These are phyloP conservation scores for Penicillium freii DNA, from an alignment of 2,329 filamentous ascomycete genomes.

Conservation along the genomic window DNA sequence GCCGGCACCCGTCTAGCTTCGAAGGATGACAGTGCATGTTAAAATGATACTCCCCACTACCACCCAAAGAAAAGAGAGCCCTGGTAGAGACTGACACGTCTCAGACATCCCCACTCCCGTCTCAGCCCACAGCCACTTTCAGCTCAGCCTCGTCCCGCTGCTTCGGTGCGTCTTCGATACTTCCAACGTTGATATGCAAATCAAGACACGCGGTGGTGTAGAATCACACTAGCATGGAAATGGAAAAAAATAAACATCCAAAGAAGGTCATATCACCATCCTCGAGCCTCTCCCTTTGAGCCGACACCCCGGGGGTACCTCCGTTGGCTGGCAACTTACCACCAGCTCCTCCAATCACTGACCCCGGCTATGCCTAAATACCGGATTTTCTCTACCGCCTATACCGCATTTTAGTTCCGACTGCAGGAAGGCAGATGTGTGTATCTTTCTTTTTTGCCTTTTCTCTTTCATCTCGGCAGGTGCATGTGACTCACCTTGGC, in stretches of 20 bases:
- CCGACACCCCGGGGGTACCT: conserved; percentile 12
- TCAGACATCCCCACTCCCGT: conserved; percentile 6
- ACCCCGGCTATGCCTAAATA: not conserved
- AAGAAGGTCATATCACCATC: conserved; percentile 18
- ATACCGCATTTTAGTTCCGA: conserved; percentile 1
- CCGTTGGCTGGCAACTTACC: not conserved
- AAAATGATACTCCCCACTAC: not conserved
- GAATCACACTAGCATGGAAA: not conserved
- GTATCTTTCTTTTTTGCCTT: not conserved
- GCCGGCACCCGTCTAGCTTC: not conserved
- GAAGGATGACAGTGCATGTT: not conserved
- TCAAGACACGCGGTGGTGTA: not conserved
- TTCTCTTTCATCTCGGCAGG: not conserved
- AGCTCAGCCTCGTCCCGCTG: conserved; percentile 20
- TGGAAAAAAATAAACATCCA: conserved; percentile 5
- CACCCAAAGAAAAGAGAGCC: not conserved
- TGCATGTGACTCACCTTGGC: conserved; percentile 8
- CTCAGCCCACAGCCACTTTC: conserved; percentile 19
- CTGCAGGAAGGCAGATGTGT: conserved; percentile 5
- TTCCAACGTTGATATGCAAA: conserved; percentile 7
- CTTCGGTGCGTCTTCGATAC: conserved; percentile 37
- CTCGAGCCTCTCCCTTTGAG: conserved; percentile 15
- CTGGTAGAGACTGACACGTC: conserved; percentile 4
- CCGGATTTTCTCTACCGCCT: not conserved
- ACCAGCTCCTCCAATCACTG: not conserved